Evolutionary conservation across 371 early-diverging fungal genomes (phyloP).

Genomic region (Mucor velutinosus): DNA sequence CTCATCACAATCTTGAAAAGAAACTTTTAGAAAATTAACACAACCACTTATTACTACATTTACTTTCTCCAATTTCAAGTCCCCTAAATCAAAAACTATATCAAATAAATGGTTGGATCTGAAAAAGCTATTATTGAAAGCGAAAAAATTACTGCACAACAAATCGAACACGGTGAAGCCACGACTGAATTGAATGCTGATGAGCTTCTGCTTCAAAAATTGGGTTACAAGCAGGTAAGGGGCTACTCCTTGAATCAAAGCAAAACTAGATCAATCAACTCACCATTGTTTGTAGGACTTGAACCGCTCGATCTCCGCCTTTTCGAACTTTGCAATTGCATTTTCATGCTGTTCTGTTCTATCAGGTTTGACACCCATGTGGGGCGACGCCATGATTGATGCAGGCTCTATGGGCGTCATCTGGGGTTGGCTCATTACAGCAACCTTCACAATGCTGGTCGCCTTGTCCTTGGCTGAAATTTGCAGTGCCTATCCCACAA

Average conservation of each 20-base stretch:
- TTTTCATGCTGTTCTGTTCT: constrained; percentile 58
- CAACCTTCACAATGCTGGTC: constrained; percentile 60
- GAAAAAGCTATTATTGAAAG: neutral
- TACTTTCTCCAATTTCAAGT: constrained; percentile 14
- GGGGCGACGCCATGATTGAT: constrained; percentile 58
- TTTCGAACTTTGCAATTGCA: constrained; percentile 59
- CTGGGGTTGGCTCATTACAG: constrained; percentile 73
- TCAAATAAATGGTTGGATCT: constrained; percentile 1
- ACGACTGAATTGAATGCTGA: constrained; percentile 20
- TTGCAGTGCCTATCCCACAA: constrained; percentile 73
- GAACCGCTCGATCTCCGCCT: constrained; percentile 59
- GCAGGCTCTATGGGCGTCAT: constrained; percentile 70
- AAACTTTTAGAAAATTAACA: constrained; percentile 2
- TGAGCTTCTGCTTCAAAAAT: constrained; percentile 23
- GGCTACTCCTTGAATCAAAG: neutral
- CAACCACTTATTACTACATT: constrained; percentile 6
- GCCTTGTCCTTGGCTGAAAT: constrained; percentile 76
- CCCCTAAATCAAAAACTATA: neutral
- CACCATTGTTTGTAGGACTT: constrained; percentile 27
- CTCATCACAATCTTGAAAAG: neutral
- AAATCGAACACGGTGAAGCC: constrained; percentile 16
- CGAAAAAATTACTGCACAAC: constrained; percentile 15
- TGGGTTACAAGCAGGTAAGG: constrained; percentile 33
- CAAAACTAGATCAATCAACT: neutral
- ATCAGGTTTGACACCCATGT: constrained; percentile 57